These are phyloP conservation scores for Alliaria petiolata DNA, from an alignment of 345 rosid species.

Conservation along the genomic window DNA sequence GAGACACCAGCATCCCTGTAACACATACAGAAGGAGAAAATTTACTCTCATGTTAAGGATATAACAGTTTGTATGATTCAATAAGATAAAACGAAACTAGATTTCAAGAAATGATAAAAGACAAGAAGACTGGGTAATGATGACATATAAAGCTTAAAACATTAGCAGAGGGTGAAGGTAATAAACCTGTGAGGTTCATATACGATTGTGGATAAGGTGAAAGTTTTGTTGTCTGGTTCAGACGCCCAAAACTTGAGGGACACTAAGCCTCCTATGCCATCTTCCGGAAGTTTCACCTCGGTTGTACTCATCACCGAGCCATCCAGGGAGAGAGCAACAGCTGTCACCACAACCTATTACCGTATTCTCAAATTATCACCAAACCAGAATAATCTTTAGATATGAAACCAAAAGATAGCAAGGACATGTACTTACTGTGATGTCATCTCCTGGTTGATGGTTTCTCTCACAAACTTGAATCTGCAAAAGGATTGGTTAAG, in stretches of 20 bases:
- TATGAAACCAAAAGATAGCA: background rate
- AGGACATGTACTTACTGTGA: slow-evolving; percentile 51
- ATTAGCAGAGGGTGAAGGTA: slow-evolving; percentile 2
- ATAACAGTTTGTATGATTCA: background rate
- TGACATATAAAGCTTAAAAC: too few relatives aligned
- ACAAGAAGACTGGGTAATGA: too few relatives aligned
- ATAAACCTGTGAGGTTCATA: slow-evolving; percentile 92
- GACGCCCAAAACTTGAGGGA: slow-evolving; percentile 85
- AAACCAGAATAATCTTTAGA: background rate
- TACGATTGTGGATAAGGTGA: slow-evolving; percentile 73
- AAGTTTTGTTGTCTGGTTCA: slow-evolving; percentile 49
- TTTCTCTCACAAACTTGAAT: slow-evolving; percentile 96
- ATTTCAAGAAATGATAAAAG: background rate
- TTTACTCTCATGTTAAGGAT: background rate
- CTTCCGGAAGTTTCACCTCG: slow-evolving; percentile 87
- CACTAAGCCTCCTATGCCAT: slow-evolving; percentile 78
- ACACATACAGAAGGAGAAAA: background rate
- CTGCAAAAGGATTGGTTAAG: slow-evolving; percentile 35
- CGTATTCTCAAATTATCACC: slow-evolving; percentile 16
- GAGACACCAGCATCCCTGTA: slow-evolving; percentile 82
- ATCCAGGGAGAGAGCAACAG: slow-evolving; percentile 73
- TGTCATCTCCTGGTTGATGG: slow-evolving; percentile 90
- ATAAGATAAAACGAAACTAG: background rate
- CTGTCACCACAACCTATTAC: slow-evolving; percentile 67
- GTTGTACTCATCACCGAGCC: slow-evolving; percentile 79